These are phyloP conservation scores for Malus hybrid DNA, from an alignment of 331 rosid species.

Conservation along the genomic window DNA sequence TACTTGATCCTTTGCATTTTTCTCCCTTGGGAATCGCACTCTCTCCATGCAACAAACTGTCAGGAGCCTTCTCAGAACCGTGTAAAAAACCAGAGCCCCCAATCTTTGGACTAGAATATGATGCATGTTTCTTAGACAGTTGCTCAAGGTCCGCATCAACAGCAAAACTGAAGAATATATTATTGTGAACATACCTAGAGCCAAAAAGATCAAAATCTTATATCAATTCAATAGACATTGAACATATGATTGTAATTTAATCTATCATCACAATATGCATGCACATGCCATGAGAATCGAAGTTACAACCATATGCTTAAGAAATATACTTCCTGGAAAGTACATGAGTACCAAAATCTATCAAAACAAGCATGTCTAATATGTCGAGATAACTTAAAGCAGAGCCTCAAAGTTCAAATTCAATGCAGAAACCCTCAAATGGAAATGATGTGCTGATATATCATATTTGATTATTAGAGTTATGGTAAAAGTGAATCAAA, in stretches of 20 bases:
- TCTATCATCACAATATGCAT: background rate
- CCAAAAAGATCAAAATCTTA: constrained; percentile 16
- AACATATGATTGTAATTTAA: constrained; percentile 1
- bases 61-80: constrained; percentile 38
- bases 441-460: background rate
- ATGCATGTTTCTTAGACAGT: constrained; percentile 52
- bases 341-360: background rate
- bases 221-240: background rate
- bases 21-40: constrained; percentile 50
- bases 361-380: background rate
- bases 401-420: background rate
- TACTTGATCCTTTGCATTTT: constrained; percentile 28
- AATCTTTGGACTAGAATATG: constrained; percentile 40
- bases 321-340: background rate
- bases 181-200: constrained; percentile 95
- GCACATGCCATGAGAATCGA: background rate
- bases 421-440: background rate
- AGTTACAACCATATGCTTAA: background rate
- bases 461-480: background rate
- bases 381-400: background rate
- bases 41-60: constrained; percentile 29
- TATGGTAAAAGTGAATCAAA: background rate
- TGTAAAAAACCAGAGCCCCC: constrained; percentile 22
- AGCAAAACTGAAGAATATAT: constrained; percentile 96
- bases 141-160: constrained; percentile 96